Percentiles rank a stretch among this genome's conserved stretches.
Evolutionary conservation across 2,329 filamentous ascomycete species (phyloP).

Genomic region (Diaporthe helianthi): DNA sequence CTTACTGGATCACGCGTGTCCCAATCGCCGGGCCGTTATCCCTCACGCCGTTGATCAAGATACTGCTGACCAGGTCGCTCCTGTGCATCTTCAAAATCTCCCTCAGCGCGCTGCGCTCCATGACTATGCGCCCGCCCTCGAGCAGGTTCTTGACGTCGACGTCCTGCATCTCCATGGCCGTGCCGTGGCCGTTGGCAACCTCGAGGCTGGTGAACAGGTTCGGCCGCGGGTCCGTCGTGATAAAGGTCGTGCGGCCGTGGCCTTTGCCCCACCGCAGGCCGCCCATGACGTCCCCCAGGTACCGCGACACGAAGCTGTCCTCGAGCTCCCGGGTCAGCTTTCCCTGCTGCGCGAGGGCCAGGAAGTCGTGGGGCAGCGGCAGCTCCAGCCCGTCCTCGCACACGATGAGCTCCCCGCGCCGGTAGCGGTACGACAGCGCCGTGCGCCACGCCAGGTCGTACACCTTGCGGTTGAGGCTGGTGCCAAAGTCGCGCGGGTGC

Average conservation of each 20-base stretch:
- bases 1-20: slow-evolving; percentile 45
- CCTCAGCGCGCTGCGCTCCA: slow-evolving; percentile 83
- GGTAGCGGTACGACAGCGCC: slow-evolving; percentile 89
- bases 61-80: slow-evolving; percentile 64
- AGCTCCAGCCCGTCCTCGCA: slow-evolving; percentile 81
- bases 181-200: slow-evolving; percentile 69
- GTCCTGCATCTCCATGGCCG: slow-evolving; percentile 73
- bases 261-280: slow-evolving; percentile 73
- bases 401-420: slow-evolving; percentile 84
- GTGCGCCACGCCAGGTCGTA: slow-evolving; percentile 97
- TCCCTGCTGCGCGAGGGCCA: slow-evolving; percentile 46
- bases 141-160: slow-evolving; percentile 96
- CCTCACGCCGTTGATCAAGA: slow-evolving; percentile 52
- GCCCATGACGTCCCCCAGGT: slow-evolving; percentile 72
- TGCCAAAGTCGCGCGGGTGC: slow-evolving; percentile 88
- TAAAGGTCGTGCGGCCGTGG: slow-evolving; percentile 76
- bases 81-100: slow-evolving; percentile 76
- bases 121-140: slow-evolving; percentile 82
- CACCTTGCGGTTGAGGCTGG: slow-evolving; percentile 82
- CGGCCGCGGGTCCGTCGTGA: slow-evolving; percentile 68
- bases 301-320: slow-evolving; percentile 60
- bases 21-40: slow-evolving; percentile 46
- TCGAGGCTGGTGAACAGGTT: slow-evolving; percentile 73
- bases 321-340: slow-evolving; percentile 49
- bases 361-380: slow-evolving; percentile 57